Evolutionary conservation across 139 green algal species (phyloP), one percentile per base, ranked within the genome.

Genomic region (Deuterostichococcus epilithicus): DNA sequence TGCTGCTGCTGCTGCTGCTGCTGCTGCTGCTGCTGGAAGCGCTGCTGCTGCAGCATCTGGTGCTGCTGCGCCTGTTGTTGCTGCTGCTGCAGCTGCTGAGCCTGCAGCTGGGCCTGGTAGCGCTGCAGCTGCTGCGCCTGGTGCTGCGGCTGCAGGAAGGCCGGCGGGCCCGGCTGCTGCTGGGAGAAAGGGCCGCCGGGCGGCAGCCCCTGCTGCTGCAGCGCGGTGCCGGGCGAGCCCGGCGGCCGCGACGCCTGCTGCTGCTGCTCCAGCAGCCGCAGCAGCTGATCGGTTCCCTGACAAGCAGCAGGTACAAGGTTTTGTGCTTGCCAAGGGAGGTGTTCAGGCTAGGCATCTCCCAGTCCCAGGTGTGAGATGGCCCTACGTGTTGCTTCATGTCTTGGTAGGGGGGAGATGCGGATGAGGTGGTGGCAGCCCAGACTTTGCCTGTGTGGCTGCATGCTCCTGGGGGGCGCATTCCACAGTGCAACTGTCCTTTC

Each of bases 71-170:
- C 18, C 52, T 63, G 52, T 20, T 63, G 52, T 20, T 63, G 52
- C 18, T 25, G 13, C 52, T 13, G 18, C 52, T 63, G 52, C 3
- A 30, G 52, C 52, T 63, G 52, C 18, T 63, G 52, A 13, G 26
- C 18, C 52, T 63, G 52, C 52, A 63, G 52, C 52, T 63, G 52
- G 18, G 26, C 18, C 52, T 63, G 52, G 52, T 63, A 63, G 13
- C 52, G 52, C 52, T 63, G 52, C 52, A 63, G 52, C 52, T 63
- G 52, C 52, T 63, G 52, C 52, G 52, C 52, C 52, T 63, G 52
- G 52, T 63, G 52, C 52, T 25, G 13, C 20, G 52, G 52, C 52
- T 63, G 52, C 52, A 63, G 52, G 52, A 63, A 63, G 52, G 52
- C 26, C 18, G 52, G 28, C 26, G 52, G 52, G 8, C 52, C 52